A percentile compares a stretch with the other conserved stretches of the same genome.
phyloP scores from a whole-genome alignment of 768 basidiomycete species.

The Boletus rubroflammeus region DNA sequence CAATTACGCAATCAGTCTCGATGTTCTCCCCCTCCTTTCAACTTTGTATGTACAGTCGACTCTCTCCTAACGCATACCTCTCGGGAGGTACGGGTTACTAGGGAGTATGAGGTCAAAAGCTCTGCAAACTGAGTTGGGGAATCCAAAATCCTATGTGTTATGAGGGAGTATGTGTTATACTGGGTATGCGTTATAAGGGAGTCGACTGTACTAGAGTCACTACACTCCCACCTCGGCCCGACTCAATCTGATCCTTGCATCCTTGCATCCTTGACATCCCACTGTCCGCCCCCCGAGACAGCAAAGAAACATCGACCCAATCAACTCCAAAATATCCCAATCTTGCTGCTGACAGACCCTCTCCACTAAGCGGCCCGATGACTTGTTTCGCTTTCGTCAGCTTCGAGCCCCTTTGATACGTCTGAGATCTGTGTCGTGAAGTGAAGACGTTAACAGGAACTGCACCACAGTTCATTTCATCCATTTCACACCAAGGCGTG shows the following conservation, averaged over 20 bases:
- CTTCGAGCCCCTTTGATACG: neutral
- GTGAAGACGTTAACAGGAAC: neutral
- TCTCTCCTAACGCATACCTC: too few relatives aligned
- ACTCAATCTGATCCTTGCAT: neutral
- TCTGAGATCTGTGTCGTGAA: neutral
- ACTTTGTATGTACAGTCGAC: too few relatives aligned
- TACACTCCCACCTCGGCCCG: neutral
- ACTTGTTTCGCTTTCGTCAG: neutral
- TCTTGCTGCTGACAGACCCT: neutral
- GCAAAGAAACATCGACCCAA: neutral
- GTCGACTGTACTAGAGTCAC: neutral
- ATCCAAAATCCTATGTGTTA: too few relatives aligned
- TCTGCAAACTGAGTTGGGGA: too few relatives aligned
- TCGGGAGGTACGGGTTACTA: too few relatives aligned
- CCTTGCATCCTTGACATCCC: neutral
- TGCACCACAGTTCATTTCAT: neutral
- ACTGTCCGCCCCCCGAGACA: too few relatives aligned
- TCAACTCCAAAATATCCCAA: neutral
- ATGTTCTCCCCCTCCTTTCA: too few relatives aligned
- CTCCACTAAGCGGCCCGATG: constrained; percentile 4
- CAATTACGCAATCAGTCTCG: neutral
- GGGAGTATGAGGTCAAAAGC: too few relatives aligned
- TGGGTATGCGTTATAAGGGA: too few relatives aligned
- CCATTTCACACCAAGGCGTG: neutral
- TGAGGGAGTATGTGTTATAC: too few relatives aligned